Evolutionary conservation across 2,329 filamentous ascomycete genomes (phyloP).

Genomic region (Blastomyces parvus): DNA sequence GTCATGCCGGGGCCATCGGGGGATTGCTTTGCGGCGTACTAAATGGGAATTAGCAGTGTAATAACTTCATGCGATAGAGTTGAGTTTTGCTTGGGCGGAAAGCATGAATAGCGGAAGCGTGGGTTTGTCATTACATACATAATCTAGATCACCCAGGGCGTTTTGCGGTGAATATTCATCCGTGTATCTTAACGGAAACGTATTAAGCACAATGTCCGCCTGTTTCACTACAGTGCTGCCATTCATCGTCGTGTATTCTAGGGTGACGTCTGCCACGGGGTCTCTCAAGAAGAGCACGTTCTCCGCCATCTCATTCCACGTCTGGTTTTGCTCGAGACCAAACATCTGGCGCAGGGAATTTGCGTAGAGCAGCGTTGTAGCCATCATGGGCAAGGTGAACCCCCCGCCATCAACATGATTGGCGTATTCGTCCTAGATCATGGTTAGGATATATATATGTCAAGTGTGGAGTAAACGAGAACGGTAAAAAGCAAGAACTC

Average conservation of each 20-base stretch:
- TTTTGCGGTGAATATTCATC: slow-evolving; percentile 43
- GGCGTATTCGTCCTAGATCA: slow-evolving; percentile 52
- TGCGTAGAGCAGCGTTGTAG: slow-evolving; percentile 46
- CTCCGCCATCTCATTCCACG: slow-evolving; percentile 47
- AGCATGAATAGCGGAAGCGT: not conserved
- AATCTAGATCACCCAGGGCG: slow-evolving; percentile 52
- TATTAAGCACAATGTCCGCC: slow-evolving; percentile 59
- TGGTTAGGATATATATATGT: slow-evolving; percentile 1
- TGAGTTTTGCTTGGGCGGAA: not conserved
- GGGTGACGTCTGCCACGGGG: slow-evolving; percentile 48
- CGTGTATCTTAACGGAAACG: slow-evolving; percentile 54
- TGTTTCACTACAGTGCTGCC: slow-evolving; percentile 59
- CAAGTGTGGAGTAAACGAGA: not conserved
- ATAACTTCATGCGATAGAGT: not conserved
- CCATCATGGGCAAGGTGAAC: slow-evolving; percentile 56
- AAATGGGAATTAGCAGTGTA: not conserved
- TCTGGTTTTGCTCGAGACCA: slow-evolving; percentile 46
- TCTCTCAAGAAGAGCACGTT: slow-evolving; percentile 49
- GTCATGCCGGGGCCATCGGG: slow-evolving; percentile 63
- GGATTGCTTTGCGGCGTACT: slow-evolving; percentile 60
- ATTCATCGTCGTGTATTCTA: slow-evolving; percentile 59
- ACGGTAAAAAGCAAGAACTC: not conserved
- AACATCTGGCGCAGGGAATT: slow-evolving; percentile 51
- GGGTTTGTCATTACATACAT: slow-evolving; percentile 32
- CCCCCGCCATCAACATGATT: slow-evolving; percentile 59